Evolutionary conservation across 2,329 filamentous ascomycete species (phyloP), one percentile per base, ranked within the genome.

Genomic region (Dothiorella sarmentorum): DNA sequence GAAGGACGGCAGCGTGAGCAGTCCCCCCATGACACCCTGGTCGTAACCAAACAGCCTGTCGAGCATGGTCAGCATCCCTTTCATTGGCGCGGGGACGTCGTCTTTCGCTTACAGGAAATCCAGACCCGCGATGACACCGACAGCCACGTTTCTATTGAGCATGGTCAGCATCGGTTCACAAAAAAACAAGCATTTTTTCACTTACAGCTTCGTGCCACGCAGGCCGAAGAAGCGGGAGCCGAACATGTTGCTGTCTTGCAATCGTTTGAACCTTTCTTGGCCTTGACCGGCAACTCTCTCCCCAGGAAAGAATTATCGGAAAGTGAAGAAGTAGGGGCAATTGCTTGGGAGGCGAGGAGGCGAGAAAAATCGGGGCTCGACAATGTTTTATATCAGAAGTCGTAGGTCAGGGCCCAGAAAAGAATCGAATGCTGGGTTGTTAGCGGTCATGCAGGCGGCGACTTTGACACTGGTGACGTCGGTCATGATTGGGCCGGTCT

Each of bases 71-170:
- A 58, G 56, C 13, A 6, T 35, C 27, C 7, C 1, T 11, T 22
- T 2, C n/a, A 38, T 7, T 11, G n/a, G 2, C 9, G 63, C 26
- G 44, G 22, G 45, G n/a, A 44, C n/a, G 15, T 7, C n/a, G n/a
- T 17, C 31, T 1, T 26, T 11, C 0, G 64, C 67, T 58, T 65
- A 84, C 63, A 89, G 76, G 69, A 90, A 90, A 72, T 90, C 87
- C 51, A 86, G 82, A 66, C 87, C 88, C 60, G 88, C 88, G 66
- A 90, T 82, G n/a, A 85, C 74, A 62, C 85, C 84, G 64, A 91
- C 84, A 56, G 86, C 86, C 80, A 76, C 87, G 47, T 74, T 89
- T n/a, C n/a, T n/a, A n/a, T n/a, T n/a, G n/a, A n/a, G n/a, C n/a
- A n/a, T n/a, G n/a, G n/a, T n/a, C n/a, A n/a, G n/a, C n/a, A n/a